These are phyloP conservation scores for Neonectria sp. DNA, from an alignment of 2,329 filamentous ascomycete species.

Conservation along the genomic window DNA sequence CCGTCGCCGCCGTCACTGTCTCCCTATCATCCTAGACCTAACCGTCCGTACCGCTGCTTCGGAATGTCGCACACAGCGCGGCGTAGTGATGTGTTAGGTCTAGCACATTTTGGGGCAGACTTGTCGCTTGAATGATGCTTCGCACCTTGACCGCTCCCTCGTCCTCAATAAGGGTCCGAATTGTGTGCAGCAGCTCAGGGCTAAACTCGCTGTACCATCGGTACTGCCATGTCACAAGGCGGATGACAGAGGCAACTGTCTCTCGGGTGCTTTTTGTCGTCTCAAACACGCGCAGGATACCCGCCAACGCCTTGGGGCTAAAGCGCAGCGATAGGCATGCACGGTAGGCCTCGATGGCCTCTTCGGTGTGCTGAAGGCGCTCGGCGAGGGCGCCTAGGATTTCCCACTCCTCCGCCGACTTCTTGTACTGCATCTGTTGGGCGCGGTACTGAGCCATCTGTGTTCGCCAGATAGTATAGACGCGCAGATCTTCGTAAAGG, in stretches of 20 bases:
- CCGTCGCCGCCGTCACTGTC: not conserved
- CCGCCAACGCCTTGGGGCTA: constrained; percentile 91
- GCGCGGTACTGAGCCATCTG: constrained; percentile 97
- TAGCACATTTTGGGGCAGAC: constrained; percentile 90
- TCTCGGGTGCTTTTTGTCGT: constrained; percentile 84
- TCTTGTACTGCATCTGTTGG: constrained; percentile 95
- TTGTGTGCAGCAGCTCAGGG: constrained; percentile 87
- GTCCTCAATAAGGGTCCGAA: constrained; percentile 95
- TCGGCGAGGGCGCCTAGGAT: constrained; percentile 95
- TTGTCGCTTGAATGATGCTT: constrained; percentile 97
- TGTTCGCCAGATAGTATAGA: constrained; percentile 99
- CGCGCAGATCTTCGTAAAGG: constrained; percentile 95
- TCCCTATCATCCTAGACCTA: constrained; percentile 54
- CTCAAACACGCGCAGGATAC: constrained; percentile 86
- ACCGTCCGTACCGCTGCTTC: constrained; percentile 92
- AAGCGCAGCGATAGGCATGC: constrained; percentile 90
- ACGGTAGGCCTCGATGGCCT: constrained; percentile 93
- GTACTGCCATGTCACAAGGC: constrained; percentile 97
- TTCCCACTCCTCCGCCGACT: constrained; percentile 98
- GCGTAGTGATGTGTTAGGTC: constrained; percentile 98
- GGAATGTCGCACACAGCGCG: constrained; percentile 92
- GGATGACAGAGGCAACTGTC: constrained; percentile 87
- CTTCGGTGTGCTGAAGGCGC: constrained; percentile 90
- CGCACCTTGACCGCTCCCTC: constrained; percentile 97
- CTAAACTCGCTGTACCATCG: constrained; percentile 99